Evolutionary conservation across 2,329 filamentous ascomycete species (phyloP), one percentile per base, ranked within the genome.

Genomic region (Clarireedia hainanense): DNA sequence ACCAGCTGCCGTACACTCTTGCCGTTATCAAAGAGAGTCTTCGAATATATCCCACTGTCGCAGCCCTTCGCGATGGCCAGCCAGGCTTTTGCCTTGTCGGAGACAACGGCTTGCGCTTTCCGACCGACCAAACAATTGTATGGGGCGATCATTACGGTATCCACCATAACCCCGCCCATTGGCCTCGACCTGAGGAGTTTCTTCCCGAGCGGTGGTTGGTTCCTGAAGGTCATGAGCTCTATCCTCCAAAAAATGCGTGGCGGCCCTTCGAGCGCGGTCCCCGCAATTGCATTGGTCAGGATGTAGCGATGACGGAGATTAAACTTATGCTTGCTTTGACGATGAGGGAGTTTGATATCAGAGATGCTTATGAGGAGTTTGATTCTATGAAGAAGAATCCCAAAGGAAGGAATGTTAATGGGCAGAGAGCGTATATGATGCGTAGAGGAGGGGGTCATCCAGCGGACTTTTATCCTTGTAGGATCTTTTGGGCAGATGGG

Each of bases 271-370:
- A 79, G 60, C 72, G 75, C 53, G 80, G 80, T 0, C 72, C 74
- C 2, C 66, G 80, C 7, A 77, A 76, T 50, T 85, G 80, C 62
- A 75, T 82, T n/a, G 81, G 80, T 0, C 78, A 83, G 63, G 74
- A 74, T 57, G 67, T 81, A 24, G 78, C 76, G 1, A 74, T 77
- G 69, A 63, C 61, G 26, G 78, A 81, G 65, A 66, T 75, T n/a
- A 74, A 73, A 56, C 67, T 76, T 39, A 72, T 77, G 9, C 63
- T 80, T 45, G 73, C 75, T 2, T 78, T 64, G 61, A 57, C 55
- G 24, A n/a, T 57, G 40, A 23, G 50, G 6, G 55, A 57, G 6
- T 57, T 57, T 15, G 30, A 50, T 49, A 36, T 55, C 4, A 40
- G 30, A 6, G 42, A 47, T 48, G 51, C 43, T 3, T 48, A 54